phyloP scores from a whole-genome alignment of 2,329 filamentous ascomycete genomes.

The Microsporum audouinii region DNA sequence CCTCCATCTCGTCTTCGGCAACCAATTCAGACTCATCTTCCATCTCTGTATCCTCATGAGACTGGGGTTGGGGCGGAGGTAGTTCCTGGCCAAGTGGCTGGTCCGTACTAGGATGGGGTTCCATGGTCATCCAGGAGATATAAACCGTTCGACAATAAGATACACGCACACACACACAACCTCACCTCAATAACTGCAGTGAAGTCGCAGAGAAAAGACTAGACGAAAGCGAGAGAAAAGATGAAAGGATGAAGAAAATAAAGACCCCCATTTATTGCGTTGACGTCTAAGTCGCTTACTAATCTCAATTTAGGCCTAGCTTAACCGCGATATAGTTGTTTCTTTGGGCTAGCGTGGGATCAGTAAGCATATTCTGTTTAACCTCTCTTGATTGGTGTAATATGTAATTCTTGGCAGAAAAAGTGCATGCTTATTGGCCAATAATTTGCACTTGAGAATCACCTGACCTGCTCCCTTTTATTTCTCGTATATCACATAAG shows the following conservation, averaged over 20 bases:
- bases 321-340: background rate
- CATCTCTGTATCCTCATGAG: conserved; percentile 8
- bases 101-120: background rate
- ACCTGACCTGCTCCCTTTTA: background rate
- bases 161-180: background rate
- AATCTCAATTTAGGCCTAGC: background rate
- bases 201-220: background rate
- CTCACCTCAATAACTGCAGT: background rate
- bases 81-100: background rate
- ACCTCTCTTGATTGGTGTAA: background rate
- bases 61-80: background rate
- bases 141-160: no score
- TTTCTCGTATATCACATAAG: background rate
- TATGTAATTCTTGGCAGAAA: background rate
- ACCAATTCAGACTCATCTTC: conserved; percentile 3
- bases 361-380: background rate
- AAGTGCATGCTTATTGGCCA: background rate
- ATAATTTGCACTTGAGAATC: background rate
- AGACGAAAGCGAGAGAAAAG: background rate
- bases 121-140: background rate
- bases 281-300: background rate
- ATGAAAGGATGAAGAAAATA: background rate
- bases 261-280: conserved; percentile 2
- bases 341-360: background rate
- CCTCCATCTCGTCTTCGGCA: conserved; percentile 5